These are phyloP conservation scores for Entophlyctis luteolus DNA, from an alignment of 192 early-diverging fungal species.

Conservation along the genomic window DNA sequence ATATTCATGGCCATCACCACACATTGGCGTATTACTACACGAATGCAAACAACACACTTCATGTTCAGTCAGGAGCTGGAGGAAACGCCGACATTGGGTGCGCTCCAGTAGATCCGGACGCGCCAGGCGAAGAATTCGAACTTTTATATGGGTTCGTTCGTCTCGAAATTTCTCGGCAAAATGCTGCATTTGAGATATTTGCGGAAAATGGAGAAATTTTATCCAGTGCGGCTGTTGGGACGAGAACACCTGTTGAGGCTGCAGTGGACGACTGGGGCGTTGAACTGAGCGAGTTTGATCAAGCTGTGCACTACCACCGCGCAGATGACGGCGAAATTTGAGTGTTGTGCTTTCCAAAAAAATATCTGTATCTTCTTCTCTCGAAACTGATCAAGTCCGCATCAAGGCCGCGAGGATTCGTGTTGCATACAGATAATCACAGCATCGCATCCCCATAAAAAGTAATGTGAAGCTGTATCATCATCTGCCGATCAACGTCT, in stretches of 20 bases:
- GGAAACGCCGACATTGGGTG: slow-evolving; percentile 15
- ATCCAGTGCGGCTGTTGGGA: background rate
- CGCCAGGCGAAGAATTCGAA: background rate
- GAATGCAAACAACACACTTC: background rate
- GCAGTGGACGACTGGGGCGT: too few relatives aligned
- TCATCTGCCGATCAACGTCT: too few relatives aligned
- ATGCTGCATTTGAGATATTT: background rate
- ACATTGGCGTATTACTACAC: slow-evolving; percentile 1
- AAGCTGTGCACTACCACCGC: too few relatives aligned
- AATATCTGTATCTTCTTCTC: too few relatives aligned
- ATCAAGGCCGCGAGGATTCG: too few relatives aligned
- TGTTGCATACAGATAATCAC: too few relatives aligned
- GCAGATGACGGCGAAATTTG: too few relatives aligned
- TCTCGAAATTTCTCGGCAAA: background rate
- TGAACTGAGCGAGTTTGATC: too few relatives aligned
- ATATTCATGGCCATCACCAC: slow-evolving; percentile 21
- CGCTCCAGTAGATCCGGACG: background rate
- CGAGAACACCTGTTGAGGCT: background rate
- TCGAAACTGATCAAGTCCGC: too few relatives aligned
- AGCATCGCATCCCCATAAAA: too few relatives aligned
- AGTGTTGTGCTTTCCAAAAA: too few relatives aligned
- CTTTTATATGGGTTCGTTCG: slow-evolving; percentile 14
- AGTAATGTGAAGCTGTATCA: too few relatives aligned
- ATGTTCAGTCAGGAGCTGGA: slow-evolving; percentile 8
- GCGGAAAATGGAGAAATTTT: slow-evolving; percentile 3